Conservation (phyloP, 768 basidiomycete genomes). For the Russula virescens region DNA sequence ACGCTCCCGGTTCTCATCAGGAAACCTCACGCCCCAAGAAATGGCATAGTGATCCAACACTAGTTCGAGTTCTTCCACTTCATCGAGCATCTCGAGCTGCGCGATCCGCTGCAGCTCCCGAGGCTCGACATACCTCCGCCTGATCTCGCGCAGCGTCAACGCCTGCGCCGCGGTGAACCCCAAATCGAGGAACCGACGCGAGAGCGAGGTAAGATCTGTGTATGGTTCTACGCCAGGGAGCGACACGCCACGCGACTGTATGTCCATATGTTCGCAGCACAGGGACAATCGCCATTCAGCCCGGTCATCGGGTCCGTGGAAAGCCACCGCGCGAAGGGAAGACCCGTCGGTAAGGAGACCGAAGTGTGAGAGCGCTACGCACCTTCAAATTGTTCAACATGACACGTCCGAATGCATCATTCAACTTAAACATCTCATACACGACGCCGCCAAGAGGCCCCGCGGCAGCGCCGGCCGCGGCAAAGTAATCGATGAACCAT, state of each 20-base stretch:
- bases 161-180: constrained; percentile 54
- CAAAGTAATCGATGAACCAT: constrained; percentile 66
- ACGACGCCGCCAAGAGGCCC: constrained; percentile 52
- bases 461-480: constrained; percentile 3
- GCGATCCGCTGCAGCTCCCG: constrained; percentile 64
- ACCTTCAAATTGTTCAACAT: constrained; percentile 89
- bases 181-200: constrained; percentile 49
- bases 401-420: constrained; percentile 85
- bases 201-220: constrained; percentile 49
- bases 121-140: constrained; percentile 41
- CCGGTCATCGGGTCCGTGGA: too few species aligned
- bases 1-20: constrained; percentile 4
- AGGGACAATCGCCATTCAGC: too few species aligned
- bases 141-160: constrained; percentile 64
- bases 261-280: background rate
- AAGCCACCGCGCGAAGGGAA: background rate
- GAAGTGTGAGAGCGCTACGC: constrained; percentile 19
- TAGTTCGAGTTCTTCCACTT: constrained; percentile 90
- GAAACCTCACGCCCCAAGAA: constrained; percentile 54
- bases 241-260: constrained; percentile 38
- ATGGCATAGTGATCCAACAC: constrained; percentile 88
- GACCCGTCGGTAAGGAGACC: too few species aligned
- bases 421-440: constrained; percentile 91
- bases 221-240: constrained; percentile 71
- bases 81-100: constrained; percentile 81